Conservation (phyloP, 495 filamentous ascomycete species). For the Talaromyces proteolyticus region DNA sequence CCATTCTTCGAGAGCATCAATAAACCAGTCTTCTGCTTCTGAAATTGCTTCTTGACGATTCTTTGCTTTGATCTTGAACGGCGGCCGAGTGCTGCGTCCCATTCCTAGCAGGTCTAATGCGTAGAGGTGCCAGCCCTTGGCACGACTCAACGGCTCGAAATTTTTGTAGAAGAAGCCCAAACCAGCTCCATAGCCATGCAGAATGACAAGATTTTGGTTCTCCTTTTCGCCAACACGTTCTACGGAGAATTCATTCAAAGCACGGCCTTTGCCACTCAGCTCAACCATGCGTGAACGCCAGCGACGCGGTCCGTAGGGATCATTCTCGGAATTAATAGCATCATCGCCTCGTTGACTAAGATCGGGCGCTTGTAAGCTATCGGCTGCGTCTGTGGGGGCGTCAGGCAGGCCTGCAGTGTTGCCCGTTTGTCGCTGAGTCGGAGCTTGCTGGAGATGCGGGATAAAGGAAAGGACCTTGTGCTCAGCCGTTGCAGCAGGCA, state of each 20-base stretch:
- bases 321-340: slow-evolving; percentile 45
- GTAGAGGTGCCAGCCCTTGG: slow-evolving; percentile 81
- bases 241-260: slow-evolving; percentile 88
- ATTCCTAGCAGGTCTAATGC: slow-evolving; percentile 91
- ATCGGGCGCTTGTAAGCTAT: slow-evolving; percentile 33
- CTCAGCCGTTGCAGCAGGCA: slow-evolving; percentile 80
- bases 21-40: slow-evolving; percentile 93
- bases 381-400: slow-evolving; percentile 30
- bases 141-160: slow-evolving; percentile 76
- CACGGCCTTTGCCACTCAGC: slow-evolving; percentile 77
- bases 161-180: slow-evolving; percentile 98
- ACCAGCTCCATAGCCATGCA: slow-evolving; percentile 95
- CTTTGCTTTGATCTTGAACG: slow-evolving; percentile 78
- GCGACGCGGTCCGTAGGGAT: slow-evolving; percentile 79
- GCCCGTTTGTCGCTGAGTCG: slow-evolving; percentile 63
- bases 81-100: slow-evolving; percentile 80
- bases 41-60: slow-evolving; percentile 73
- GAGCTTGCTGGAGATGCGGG: slow-evolving; percentile 71
- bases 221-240: slow-evolving; percentile 73
- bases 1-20: slow-evolving; percentile 96
- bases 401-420: slow-evolving; percentile 35
- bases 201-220: slow-evolving; percentile 86
- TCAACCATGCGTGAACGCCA: slow-evolving; percentile 84
- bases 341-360: slow-evolving; percentile 32
- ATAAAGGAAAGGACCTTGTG: slow-evolving; percentile 84